These are phyloP conservation scores for Manihot esculenta DNA, from an alignment of 441 rosid species.

Conservation along the genomic window DNA sequence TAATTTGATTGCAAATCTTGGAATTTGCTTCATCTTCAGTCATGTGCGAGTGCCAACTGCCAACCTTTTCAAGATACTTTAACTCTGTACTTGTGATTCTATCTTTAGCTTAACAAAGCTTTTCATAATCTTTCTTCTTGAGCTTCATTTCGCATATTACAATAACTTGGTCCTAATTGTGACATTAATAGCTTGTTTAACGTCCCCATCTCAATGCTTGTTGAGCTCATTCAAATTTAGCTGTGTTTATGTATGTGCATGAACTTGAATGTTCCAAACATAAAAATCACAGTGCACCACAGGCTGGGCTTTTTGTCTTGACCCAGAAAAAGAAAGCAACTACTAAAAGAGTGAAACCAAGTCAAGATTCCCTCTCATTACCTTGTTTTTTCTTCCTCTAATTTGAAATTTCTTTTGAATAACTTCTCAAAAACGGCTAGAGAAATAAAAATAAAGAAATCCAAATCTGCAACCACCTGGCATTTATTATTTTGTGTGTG, in stretches of 20 bases:
- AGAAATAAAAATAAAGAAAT: neutral
- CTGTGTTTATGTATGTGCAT: neutral
- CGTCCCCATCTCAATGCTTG: neutral
- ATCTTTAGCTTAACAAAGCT: no score
- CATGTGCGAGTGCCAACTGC: no score
- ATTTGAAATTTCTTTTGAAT: constrained; percentile 4
- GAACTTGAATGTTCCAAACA: neutral
- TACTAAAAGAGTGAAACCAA: neutral
- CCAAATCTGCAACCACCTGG: no score
- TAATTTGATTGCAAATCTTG: no score
- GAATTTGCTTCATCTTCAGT: no score
- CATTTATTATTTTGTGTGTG: no score
- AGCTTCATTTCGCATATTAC: neutral
- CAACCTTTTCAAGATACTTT: no score
- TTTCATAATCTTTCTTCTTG: no score
- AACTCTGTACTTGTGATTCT: no score
- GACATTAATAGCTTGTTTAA: neutral
- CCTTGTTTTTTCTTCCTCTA: neutral
- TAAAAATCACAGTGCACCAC: neutral
- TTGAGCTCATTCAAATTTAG: neutral
- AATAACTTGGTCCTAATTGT: neutral
- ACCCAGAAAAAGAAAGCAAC: neutral
- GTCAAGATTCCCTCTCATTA: constrained; percentile 7
- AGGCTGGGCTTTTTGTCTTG: constrained; percentile 16
- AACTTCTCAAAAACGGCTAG: neutral